Base-by-base conservation (phyloP, 345 rosid species). In the Jatropha curcas region DNA sequence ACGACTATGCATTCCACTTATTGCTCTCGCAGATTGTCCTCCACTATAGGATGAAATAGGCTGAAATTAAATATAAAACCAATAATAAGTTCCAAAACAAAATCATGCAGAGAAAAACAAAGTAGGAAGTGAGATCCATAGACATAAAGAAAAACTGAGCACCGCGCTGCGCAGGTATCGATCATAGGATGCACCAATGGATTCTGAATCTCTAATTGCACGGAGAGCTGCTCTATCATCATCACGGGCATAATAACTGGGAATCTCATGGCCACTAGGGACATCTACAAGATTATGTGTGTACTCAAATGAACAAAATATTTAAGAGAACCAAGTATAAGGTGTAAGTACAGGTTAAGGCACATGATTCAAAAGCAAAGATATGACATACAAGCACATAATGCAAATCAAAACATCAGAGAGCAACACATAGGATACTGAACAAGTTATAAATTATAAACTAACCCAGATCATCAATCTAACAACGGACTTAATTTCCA, bases 131-230 rank as follows among this genome's bases (percentile, higher is more conserved):
- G 12, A 70, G 37, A 57, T 50, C 63, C 43, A 33, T 33, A 62
- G 0, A 58, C 17, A n/a, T 17, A 11, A 65, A 57, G 48, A 64
- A 50, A 25, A 73, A 68, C 19, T 25, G 65, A 67, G 31, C 84
- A 89, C 92, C 80, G 67, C 58, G 72, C 78, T 73, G 58, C 81
- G 88, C 63, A 90, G 78, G 76, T 90, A 86, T 46, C 82, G 89
- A 55, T 86, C 92, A 82, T 85, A 88, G 37, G 92, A 86, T 71
- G 87, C 88, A 68, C 84, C 88, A 73, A 86, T 80, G 55, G 87
- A 76, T 58, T 84, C 89, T 39, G 86, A 74, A 74, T 88, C 90
- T 75, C 85, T 85, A 19, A 80, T 57, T 71, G 74, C 80, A 71
- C 69, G 88, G 20, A 76, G 59, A 34, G 81, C 70, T 67, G 80